Base-by-base conservation (phyloP, 2,329 filamentous ascomycete genomes). In the Tetracladium maxilliforme region DNA sequence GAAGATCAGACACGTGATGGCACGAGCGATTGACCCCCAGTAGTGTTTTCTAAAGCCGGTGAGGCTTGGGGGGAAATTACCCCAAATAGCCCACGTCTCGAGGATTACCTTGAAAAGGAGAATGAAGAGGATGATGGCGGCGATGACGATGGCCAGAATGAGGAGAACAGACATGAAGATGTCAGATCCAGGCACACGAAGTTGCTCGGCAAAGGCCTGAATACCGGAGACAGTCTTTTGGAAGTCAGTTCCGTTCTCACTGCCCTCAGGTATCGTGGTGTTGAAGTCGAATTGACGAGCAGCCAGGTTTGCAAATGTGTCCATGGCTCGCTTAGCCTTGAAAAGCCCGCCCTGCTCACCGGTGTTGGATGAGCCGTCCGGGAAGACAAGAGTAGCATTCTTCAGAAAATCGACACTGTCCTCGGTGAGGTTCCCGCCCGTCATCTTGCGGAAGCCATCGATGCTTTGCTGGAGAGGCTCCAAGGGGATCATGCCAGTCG, bases 101-200 rank as follows among this genome's bases (percentile, higher is more conserved):
- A 98, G 68, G 25, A 94, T 70, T 30, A 92, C 72, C 58, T 95
- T 98, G 52, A 92, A 66, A 5, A 95, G 65, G 15, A 95, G 61
- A 36, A 95, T 86, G 14, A 80, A 72, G 14, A 93, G 79, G 21
- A 80, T 76, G 35, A 94, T 87, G 17, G 69, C 68, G 4, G 73
- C 86, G 34, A 95, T 70, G 26, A 92, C 63, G 35, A 93, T 90
- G 33, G 83, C 81, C 32, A 93, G 87, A 31, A 94, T 60, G 25
- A 95, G 60, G 2, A 95, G 65, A 5, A 93, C 74, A 0, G 83
- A 94, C 86, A 98, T 92, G 57, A 95, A 95, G 3, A 83, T 84
- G 54, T 94, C 92, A 24, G 80, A 73, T 38, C 79, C 70, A 11
- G 90, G 90, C 26, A 95, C 84, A 21, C 70, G 72, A 29, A 93